Evolutionary conservation across 192 early-diverging fungal genomes (phyloP).

Genomic region (Podila epicladia): DNA sequence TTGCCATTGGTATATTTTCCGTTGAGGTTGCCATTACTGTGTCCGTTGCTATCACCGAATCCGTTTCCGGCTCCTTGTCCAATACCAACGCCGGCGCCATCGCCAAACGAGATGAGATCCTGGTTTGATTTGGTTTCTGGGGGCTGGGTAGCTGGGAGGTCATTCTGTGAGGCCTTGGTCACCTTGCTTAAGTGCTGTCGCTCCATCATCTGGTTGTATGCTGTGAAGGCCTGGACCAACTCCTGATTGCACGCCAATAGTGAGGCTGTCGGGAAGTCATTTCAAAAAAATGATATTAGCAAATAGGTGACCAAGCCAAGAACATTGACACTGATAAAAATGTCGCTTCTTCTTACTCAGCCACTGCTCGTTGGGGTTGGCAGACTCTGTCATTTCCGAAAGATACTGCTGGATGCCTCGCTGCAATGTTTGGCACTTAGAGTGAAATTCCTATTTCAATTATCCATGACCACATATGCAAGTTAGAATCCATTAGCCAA

Average conservation of each 20-base stretch:
- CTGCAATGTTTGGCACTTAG: conserved; percentile 57
- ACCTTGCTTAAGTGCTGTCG: conserved; percentile 51
- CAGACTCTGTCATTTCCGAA: conserved; percentile 52
- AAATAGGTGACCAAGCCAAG: too few species aligned
- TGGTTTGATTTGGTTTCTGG: conserved; percentile 2
- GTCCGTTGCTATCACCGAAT: conserved; percentile 5
- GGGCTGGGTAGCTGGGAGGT: neutral
- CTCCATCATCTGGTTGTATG: conserved; percentile 68
- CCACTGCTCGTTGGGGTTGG: conserved; percentile 49
- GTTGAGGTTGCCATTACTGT: conserved; percentile 15
- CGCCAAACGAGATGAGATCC: conserved; percentile 34
- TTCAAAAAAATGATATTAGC: conserved; percentile 4
- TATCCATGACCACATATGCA: neutral
- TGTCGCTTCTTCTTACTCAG: conserved; percentile 50
- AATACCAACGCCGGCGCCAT: conserved; percentile 6
- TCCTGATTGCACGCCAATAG: conserved; percentile 62
- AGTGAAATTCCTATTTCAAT: conserved; percentile 59
- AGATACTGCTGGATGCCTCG: conserved; percentile 52
- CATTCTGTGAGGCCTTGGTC: conserved; percentile 50
- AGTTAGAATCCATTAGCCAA: neutral
- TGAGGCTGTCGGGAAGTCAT: conserved; percentile 44
- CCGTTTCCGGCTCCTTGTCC: conserved; percentile 10
- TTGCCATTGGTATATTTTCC: neutral
- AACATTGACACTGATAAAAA: neutral
- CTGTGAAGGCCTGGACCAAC: conserved; percentile 59